Evolutionary conservation across 1,139 yeast species (phyloP), one percentile per base, ranked within the genome.

Genomic region (Geotrichum histeridarum): DNA sequence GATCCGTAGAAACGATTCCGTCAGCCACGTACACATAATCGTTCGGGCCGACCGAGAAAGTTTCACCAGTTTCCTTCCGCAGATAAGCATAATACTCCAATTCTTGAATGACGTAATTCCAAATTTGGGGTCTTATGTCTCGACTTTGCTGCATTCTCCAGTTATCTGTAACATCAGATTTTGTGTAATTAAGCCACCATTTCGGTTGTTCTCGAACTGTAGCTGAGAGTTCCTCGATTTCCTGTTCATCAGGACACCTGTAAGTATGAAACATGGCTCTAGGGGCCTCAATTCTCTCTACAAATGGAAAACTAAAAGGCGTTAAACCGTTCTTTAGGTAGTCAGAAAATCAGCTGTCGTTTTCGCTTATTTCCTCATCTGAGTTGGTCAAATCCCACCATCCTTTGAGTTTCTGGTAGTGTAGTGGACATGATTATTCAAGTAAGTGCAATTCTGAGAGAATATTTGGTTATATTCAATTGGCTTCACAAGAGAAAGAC

Each of bases 161-260:
- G 58, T 72, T 73, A 2, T 47, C 58, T 12, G 60, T 57, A 47
- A 74, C 70, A 1, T 48, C 62, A 1, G 60, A 55, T 49, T 71
- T 64, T 43, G 67, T 67, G 53, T 64, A 70, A 55, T 74, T 74
- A 2, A 51, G 17, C 53, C 65, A 61, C 77, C 77, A 74, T 22
- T 70, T 60, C 0, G 70, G 70, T 54, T 73, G 74, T 9, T 54
- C 54, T 32, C 74, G 62, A 42, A 72, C 68, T 11, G 59, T 50
- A 49, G 59, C 56, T 12, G 70, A 65, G 18, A 72, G 56, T 1
- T 63, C 63, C 30, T 63, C 58, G 5, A 72, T 66, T 14, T 62
- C 53, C 66, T 67, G 64, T 58, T 72, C 75, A 43, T 69, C 56
- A 1, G 57, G 35, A 32, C 54, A 52, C 14, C 51, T 30, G 27